phyloP scores from a whole-genome alignment of 2,329 filamentous ascomycete genomes.

The Botryotinia calthae region DNA sequence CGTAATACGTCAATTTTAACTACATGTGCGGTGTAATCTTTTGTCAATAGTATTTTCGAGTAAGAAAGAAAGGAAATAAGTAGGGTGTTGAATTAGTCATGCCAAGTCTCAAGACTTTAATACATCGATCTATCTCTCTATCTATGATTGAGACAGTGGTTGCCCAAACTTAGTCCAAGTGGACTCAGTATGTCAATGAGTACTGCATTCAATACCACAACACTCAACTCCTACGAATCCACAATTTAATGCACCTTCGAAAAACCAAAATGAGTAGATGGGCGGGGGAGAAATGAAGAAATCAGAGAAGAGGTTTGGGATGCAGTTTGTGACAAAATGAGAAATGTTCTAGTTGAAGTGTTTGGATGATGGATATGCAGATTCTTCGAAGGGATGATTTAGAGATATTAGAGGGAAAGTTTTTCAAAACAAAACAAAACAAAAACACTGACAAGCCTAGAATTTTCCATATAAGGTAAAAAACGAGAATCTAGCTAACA shows the following conservation, averaged over 20 bases:
- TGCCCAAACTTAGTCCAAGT: neutral
- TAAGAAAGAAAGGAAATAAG: neutral
- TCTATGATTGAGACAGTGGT: neutral
- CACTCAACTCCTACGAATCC: neutral
- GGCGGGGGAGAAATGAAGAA: neutral
- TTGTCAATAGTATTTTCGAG: neutral
- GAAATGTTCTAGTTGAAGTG: neutral
- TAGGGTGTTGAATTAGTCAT: neutral
- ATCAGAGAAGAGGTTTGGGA: neutral
- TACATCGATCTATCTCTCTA: neutral
- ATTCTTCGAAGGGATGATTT: neutral
- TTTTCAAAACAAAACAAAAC: neutral
- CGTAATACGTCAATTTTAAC: neutral
- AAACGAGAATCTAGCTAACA: neutral
- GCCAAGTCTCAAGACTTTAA: neutral
- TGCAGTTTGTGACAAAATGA: neutral
- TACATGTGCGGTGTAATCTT: neutral
- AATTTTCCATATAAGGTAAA: neutral
- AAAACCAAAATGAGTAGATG: neutral
- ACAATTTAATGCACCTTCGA: neutral
- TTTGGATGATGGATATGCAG: neutral
- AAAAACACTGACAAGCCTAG: neutral
- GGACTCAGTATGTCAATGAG: neutral
- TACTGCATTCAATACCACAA: neutral
- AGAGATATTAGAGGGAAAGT: neutral